A percentile compares a stretch with the other conserved stretches of the same genome.
Conservation (phyloP, 2,329 filamentous ascomycete species). For the Metarhizium sp. region DNA sequence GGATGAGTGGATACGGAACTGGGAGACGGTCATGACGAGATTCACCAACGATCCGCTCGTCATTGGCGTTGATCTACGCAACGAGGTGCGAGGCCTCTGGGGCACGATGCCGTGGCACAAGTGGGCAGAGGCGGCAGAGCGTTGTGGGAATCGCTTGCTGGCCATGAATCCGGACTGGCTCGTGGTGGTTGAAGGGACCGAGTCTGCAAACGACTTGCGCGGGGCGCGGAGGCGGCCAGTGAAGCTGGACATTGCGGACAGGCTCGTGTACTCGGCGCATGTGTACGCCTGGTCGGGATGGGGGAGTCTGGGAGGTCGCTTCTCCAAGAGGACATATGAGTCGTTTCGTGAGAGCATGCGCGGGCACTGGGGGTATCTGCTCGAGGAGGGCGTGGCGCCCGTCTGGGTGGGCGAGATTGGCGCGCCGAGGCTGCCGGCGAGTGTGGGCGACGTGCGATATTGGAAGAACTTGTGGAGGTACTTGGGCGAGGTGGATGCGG, state of each 20-base stretch:
- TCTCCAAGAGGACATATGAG: slow-evolving; percentile 48
- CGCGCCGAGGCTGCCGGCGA: slow-evolving; percentile 39
- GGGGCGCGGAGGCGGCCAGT: slow-evolving; percentile 47
- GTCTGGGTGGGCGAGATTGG: slow-evolving; percentile 65
- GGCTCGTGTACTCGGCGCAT: slow-evolving; percentile 58
- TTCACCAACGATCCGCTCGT: slow-evolving; percentile 51
- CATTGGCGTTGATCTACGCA: slow-evolving; percentile 57
- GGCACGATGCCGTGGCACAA: slow-evolving; percentile 57
- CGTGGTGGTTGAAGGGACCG: slow-evolving; percentile 58
- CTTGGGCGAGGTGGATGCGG: slow-evolving; percentile 47
- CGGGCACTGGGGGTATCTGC: slow-evolving; percentile 56
- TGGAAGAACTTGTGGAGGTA: slow-evolving; percentile 55
- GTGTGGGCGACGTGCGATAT: slow-evolving; percentile 50
- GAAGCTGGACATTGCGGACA: slow-evolving; percentile 41
- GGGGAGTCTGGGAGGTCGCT: slow-evolving; percentile 51
- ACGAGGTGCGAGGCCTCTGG: slow-evolving; percentile 61
- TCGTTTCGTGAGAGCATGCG: slow-evolving; percentile 56
- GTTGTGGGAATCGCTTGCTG: slow-evolving; percentile 51
- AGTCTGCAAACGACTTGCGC: slow-evolving; percentile 55
- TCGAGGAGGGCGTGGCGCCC: slow-evolving; percentile 35
- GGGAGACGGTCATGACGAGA: slow-evolving; percentile 54
- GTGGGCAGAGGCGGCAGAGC: slow-evolving; percentile 56
- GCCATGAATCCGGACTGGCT: slow-evolving; percentile 54
- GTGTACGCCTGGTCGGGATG: slow-evolving; percentile 64
- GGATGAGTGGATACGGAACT: slow-evolving; percentile 56